phyloP scores from a whole-genome alignment of 495 filamentous ascomycete genomes.

The Oleoguttula mirabilis region DNA sequence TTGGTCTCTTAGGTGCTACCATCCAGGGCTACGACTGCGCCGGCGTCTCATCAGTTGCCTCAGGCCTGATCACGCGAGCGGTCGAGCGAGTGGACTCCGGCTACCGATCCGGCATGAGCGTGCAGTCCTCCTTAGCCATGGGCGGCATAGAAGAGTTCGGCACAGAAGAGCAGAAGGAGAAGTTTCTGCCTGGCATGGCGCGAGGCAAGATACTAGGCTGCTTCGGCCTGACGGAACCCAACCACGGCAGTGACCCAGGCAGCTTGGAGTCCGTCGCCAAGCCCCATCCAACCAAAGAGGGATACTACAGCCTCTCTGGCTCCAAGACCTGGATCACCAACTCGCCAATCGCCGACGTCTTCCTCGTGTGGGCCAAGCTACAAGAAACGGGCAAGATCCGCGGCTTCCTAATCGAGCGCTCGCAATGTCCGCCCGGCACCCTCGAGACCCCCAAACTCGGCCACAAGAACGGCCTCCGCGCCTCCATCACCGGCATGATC shows the following conservation, averaged over 20 bases:
- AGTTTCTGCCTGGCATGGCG: constrained; percentile 70
- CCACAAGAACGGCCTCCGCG: constrained; percentile 87
- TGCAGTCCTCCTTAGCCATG: constrained; percentile 92
- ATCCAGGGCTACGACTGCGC: constrained; percentile 91
- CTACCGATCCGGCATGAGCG: constrained; percentile 91
- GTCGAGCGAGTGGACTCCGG: constrained; percentile 94
- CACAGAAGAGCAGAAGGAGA: constrained; percentile 78
- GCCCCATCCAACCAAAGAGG: constrained; percentile 77
- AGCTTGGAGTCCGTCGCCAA: constrained; percentile 87
- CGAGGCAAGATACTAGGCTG: constrained; percentile 79
- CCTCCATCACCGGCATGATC: constrained; percentile 96
- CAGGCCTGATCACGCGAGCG: constrained; percentile 85
- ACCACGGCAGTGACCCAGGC: constrained; percentile 93
- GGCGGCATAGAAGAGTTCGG: constrained; percentile 93
- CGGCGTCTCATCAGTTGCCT: constrained; percentile 83
- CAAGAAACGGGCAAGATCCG: constrained; percentile 84
- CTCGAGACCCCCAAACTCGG: constrained; percentile 87
- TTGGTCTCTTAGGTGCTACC: constrained; percentile 81
- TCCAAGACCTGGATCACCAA: constrained; percentile 99
- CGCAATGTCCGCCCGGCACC: constrained; percentile 69
- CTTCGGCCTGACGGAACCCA: constrained; percentile 93
- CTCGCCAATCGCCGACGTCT: constrained; percentile 81
- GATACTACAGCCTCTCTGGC: constrained; percentile 67
- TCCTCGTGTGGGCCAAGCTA: constrained; percentile 91
- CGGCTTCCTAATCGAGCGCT: constrained; percentile 82